Evolutionary conservation across 371 early-diverging fungal species (phyloP).

Genomic region (Choanephora cucurbitarum): DNA sequence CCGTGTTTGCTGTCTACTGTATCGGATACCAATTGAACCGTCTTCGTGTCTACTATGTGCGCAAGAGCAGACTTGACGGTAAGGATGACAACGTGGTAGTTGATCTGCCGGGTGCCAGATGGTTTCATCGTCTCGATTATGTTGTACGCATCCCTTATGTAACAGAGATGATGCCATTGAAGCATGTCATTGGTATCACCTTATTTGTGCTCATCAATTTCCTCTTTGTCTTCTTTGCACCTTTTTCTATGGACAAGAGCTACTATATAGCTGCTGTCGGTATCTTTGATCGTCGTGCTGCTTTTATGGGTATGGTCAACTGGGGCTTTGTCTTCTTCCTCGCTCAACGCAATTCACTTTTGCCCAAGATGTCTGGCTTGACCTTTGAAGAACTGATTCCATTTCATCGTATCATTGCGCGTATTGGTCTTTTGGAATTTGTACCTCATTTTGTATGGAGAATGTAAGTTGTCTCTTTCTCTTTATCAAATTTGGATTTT

Average conservation of each 20-base stretch:
- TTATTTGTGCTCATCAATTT: constrained; percentile 33
- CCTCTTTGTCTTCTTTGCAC: constrained; percentile 34
- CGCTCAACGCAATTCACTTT: constrained; percentile 43
- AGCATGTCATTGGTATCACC: constrained; percentile 37
- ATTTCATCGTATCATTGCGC: constrained; percentile 52
- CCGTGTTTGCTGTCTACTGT: constrained; percentile 40
- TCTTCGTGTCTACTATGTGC: constrained; percentile 25
- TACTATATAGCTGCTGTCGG: constrained; percentile 22
- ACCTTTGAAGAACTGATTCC: constrained; percentile 48
- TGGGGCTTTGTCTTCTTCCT: constrained; percentile 50
- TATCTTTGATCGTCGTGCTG: constrained; percentile 46
- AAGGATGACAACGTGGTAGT: constrained; percentile 13
- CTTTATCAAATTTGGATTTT: too few relatives aligned
- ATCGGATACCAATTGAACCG: constrained; percentile 32
- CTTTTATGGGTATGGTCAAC: constrained; percentile 47
- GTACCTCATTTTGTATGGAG: constrained; percentile 48
- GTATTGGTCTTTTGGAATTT: constrained; percentile 42
- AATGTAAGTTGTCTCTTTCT: too few relatives aligned
- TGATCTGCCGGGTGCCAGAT: constrained; percentile 9
- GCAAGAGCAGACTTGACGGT: constrained; percentile 25
- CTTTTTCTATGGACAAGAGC: constrained; percentile 20
- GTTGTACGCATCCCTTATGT: constrained; percentile 38
- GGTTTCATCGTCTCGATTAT: constrained; percentile 16
- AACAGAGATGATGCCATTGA: constrained; percentile 39
- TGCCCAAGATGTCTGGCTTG: constrained; percentile 44